phyloP scores from a whole-genome alignment of 192 early-diverging fungal species.

The Backusella tuberculispora region DNA sequence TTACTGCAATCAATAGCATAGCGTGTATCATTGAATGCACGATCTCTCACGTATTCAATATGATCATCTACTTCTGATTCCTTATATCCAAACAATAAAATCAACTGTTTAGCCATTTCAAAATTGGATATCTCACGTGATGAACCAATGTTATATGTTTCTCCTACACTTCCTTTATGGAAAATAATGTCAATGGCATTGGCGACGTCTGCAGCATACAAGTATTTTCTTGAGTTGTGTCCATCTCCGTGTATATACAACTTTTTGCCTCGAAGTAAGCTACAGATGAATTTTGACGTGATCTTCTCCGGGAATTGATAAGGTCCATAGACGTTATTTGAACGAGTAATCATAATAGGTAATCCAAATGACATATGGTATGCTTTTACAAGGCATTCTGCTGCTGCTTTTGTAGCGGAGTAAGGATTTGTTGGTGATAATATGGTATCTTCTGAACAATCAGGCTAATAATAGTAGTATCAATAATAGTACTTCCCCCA shows the following conservation, averaged over 20 bases:
- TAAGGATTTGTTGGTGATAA: conserved; percentile 81
- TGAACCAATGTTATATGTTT: conserved; percentile 82
- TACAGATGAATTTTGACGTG: conserved; percentile 81
- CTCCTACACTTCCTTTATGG: conserved; percentile 66
- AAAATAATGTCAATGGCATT: conserved; percentile 74
- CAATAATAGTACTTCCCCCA: not conserved
- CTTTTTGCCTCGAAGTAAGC: conserved; percentile 57
- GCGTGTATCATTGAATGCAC: conserved; percentile 76
- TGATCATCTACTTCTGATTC: conserved; percentile 46
- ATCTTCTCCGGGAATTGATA: conserved; percentile 87
- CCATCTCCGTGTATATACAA: conserved; percentile 78
- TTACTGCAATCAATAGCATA: conserved; percentile 80
- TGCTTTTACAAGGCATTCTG: conserved; percentile 75
- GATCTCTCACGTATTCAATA: conserved; percentile 74
- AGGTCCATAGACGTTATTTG: conserved; percentile 83
- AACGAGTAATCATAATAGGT: conserved; percentile 79
- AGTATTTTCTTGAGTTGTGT: conserved; percentile 72
- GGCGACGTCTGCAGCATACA: conserved; percentile 72
- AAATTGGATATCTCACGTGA: conserved; percentile 73
- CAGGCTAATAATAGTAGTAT: conserved; percentile 46
- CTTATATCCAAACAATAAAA: conserved; percentile 52
- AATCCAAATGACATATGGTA: conserved; percentile 79
- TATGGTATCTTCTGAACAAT: conserved; percentile 65
- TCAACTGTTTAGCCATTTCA: conserved; percentile 60
- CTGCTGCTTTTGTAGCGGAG: conserved; percentile 86